These are phyloP conservation scores for Pyricularia sp. DNA, from an alignment of 2,329 filamentous ascomycete species.

Conservation along the genomic window DNA sequence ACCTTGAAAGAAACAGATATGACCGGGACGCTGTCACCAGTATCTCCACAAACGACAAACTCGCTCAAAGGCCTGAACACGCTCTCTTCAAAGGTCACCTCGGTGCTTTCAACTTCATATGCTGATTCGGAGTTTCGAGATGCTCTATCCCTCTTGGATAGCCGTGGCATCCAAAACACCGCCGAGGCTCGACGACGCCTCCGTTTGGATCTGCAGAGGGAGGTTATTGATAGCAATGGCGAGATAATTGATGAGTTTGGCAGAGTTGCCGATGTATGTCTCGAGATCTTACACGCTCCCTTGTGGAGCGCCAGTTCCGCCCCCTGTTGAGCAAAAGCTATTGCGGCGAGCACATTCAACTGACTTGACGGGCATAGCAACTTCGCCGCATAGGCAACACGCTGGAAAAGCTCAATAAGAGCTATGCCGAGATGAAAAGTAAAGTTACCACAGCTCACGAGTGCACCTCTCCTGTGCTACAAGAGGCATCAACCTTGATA, in stretches of 20 bases:
- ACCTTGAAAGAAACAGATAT: background rate
- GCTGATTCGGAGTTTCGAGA: constrained; percentile 85
- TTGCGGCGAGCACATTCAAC: background rate
- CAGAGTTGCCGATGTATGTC: constrained; percentile 66
- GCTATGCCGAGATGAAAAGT: constrained; percentile 65
- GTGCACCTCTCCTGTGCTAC: constrained; percentile 60
- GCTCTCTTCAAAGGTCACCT: constrained; percentile 68
- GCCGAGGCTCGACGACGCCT: constrained; percentile 67
- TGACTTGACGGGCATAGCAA: constrained; percentile 47
- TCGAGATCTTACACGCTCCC: too few relatives aligned
- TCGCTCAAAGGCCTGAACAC: constrained; percentile 40
- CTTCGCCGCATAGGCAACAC: constrained; percentile 69
- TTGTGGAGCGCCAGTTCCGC: background rate
- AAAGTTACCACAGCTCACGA: constrained; percentile 64
- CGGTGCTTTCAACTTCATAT: constrained; percentile 81
- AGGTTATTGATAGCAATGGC: constrained; percentile 87
- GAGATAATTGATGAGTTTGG: constrained; percentile 82
- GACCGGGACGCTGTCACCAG: constrained; percentile 15
- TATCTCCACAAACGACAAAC: constrained; percentile 15
- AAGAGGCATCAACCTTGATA: constrained; percentile 64
- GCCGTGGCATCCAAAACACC: constrained; percentile 57
- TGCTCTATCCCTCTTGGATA: constrained; percentile 65
- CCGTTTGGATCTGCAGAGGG: constrained; percentile 73
- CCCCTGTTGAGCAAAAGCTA: background rate
- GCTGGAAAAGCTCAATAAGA: constrained; percentile 65